Base-by-base conservation (phyloP, 139 green algal species). In the Mychonastes homosphaera region DNA sequence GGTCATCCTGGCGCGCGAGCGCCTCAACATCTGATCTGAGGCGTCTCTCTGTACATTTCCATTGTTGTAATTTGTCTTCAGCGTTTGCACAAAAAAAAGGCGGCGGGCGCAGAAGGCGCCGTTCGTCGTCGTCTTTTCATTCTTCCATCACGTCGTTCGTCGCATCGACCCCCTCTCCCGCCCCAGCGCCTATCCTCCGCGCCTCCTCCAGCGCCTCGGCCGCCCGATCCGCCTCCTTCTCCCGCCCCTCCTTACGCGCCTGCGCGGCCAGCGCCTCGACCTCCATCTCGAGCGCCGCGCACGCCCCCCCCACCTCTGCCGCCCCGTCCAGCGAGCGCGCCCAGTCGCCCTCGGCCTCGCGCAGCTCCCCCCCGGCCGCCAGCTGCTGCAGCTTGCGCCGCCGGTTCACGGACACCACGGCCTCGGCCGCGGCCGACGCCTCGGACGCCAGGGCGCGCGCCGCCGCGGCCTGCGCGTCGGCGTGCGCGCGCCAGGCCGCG, bases 301-400 rank as follows among this genome's bases (percentile, higher is more conserved):
- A 83, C 1, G 76, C 83, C 6, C 51, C 55, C 35, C 78, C 68
- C 13, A 87, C 84, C 39, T 84, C 77, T 1, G 56, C 56, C 55
- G 87, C 87, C 53, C 89, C 87, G 12, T 52, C 45, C 19, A 89
- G 53, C 34, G 79, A 27, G 3, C 24, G 26, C 35, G 62, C 46
- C 59, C 77, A 87, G n/a, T 76, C 56, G 15, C 60, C 63, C 40
- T 85, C 61, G 23, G 71, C 32, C 35, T 62, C 63, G 4, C 60
- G 40, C 54, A 77, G 64, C 64, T 76, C 63, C 23, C 26, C 19
- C 34, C 73, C 73, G 26, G 69, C 76, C 18, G 69, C 65, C 33
- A 54, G 50, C 59, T 92, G 84, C 63, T 78, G 67, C 63, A 92
- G 68, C 76, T 92, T 92, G 61, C 84, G 79, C 65, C 82, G 72